Evolutionary conservation across 495 filamentous ascomycete species (phyloP).

Genomic region (Tetracladium marchalianum): DNA sequence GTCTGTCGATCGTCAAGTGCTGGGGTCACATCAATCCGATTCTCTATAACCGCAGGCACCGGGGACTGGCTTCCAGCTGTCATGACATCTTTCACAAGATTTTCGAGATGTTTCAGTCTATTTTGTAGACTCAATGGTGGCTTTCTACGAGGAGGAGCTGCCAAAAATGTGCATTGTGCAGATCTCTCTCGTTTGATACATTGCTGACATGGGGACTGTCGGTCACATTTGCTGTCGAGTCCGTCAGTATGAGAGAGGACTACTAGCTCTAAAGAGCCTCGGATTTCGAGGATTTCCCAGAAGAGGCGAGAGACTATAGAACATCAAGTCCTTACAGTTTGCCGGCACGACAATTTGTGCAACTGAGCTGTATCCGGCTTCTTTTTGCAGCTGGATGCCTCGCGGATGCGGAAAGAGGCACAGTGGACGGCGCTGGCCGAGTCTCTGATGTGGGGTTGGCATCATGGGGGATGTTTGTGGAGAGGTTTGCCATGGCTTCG

Average conservation of each 20-base stretch:
- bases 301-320: too few species aligned
- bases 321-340: too few species aligned
- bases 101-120: constrained; percentile 41
- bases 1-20: constrained; percentile 13
- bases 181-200: constrained; percentile 35
- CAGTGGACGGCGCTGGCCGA: not conserved
- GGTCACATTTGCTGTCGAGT: constrained; percentile 17
- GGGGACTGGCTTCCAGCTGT: constrained; percentile 1
- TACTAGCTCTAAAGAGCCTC: too few species aligned
- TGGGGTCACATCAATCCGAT: constrained; percentile 11
- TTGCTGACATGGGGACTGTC: constrained; percentile 15
- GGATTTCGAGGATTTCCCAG: too few species aligned
- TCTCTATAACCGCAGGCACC: constrained; percentile 4
- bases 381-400: constrained; percentile 4
- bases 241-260: not conserved
- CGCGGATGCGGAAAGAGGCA: not conserved
- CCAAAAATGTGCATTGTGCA: constrained; percentile 34
- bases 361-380: constrained; percentile 15
- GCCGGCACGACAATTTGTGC: constrained; percentile 8
- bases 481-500: not conserved
- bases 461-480: not conserved
- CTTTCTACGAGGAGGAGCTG: constrained; percentile 29
- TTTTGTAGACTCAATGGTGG: constrained; percentile 36
- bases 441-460: not conserved
- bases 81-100: constrained; percentile 30